These are phyloP conservation scores for Alternaria infectoria DNA, from an alignment of 2,329 filamentous ascomycete species.

Conservation along the genomic window DNA sequence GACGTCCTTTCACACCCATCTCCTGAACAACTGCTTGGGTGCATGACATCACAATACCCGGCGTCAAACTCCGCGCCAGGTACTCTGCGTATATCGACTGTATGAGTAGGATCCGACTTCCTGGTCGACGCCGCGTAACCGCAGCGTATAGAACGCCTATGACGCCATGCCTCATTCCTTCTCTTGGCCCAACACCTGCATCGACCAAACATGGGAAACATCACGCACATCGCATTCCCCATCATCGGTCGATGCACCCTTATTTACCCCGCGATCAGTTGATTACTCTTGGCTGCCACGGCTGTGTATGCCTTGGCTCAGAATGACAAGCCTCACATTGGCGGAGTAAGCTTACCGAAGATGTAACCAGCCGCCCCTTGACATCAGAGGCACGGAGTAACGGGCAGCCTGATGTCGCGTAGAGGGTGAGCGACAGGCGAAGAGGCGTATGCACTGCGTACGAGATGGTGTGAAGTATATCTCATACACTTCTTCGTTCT, in stretches of 20 bases:
- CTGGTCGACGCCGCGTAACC: background rate
- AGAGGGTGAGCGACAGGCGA: background rate
- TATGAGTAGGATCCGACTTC: background rate
- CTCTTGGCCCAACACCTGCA: slow-evolving; percentile 18
- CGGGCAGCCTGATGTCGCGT: background rate
- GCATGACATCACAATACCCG: background rate
- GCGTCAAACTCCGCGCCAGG: background rate
- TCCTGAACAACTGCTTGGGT: background rate
- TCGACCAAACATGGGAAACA: slow-evolving; percentile 13
- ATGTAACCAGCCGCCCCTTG: slow-evolving; percentile 21
- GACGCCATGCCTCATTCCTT: slow-evolving; percentile 30
- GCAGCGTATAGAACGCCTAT: slow-evolving; percentile 14
- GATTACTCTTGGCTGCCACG: slow-evolving; percentile 20
- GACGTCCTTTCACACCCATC: background rate
- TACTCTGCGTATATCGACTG: background rate
- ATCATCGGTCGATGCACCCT: slow-evolving; percentile 18
- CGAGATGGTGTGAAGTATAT: background rate
- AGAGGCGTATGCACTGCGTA: background rate
- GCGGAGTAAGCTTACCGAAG: slow-evolving; percentile 15
- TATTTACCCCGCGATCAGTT: slow-evolving; percentile 11
- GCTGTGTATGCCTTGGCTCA: slow-evolving; percentile 19
- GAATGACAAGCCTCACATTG: slow-evolving; percentile 21
- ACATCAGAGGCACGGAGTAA: slow-evolving; percentile 17
- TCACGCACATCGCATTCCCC: slow-evolving; percentile 2
- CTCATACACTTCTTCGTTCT: background rate